These are phyloP conservation scores for Baudoinia panamericana DNA, from an alignment of 495 filamentous ascomycete genomes.

Conservation along the genomic window DNA sequence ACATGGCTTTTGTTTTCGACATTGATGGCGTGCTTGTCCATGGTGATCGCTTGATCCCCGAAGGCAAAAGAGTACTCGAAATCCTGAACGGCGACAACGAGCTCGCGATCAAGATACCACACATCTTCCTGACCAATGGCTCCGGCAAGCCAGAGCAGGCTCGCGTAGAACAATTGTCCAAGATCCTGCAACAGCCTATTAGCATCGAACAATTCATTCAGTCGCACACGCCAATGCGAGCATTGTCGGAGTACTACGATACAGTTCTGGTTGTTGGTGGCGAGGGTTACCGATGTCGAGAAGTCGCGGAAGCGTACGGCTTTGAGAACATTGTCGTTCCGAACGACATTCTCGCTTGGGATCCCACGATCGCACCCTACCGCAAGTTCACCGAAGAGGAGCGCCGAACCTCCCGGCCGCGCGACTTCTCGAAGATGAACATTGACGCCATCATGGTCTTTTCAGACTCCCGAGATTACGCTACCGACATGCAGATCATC, in stretches of 20 bases:
- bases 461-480: conserved; percentile 72
- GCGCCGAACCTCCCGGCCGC: conserved; percentile 43
- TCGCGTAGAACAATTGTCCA: conserved; percentile 44
- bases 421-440: conserved; percentile 53
- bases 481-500: conserved; percentile 73
- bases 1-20: conserved; percentile 56
- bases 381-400: conserved; percentile 45
- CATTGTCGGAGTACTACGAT: conserved; percentile 51
- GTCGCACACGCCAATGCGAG: conserved; percentile 53
- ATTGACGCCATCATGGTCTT: conserved; percentile 77
- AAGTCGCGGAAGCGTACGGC: conserved; percentile 52
- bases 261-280: conserved; percentile 55
- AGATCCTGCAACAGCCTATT: conserved; percentile 44
- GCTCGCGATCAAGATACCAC: conserved; percentile 56
- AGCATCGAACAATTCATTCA: conserved; percentile 56
- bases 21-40: conserved; percentile 56
- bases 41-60: conserved; percentile 49
- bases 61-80: conserved; percentile 44
- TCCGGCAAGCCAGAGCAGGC: conserved; percentile 49
- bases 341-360: conserved; percentile 53
- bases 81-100: conserved; percentile 56
- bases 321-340: conserved; percentile 54
- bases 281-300: conserved; percentile 51
- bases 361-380: conserved; percentile 49
- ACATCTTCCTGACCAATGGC: conserved; percentile 58